Conservation (phyloP, 768 basidiomycete genomes). For the Phylloporus sp. region DNA sequence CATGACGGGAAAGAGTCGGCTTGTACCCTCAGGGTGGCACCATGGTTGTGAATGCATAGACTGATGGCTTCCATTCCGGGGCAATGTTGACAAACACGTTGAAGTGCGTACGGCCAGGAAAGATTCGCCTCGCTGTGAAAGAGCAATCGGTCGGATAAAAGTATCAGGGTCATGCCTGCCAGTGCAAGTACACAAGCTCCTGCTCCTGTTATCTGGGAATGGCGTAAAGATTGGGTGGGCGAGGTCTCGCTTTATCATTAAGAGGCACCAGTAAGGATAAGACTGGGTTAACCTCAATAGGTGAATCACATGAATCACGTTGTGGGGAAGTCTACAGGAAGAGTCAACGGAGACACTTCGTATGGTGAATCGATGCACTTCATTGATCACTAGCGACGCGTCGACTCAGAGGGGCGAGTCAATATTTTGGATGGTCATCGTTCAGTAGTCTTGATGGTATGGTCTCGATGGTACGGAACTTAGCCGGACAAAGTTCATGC, state of each 20-base stretch:
- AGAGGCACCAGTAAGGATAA: slow-evolving; percentile 18
- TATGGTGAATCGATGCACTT: slow-evolving; percentile 6
- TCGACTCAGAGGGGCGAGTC: slow-evolving; percentile 6
- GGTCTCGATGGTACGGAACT: no score
- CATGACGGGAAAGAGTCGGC: slow-evolving; percentile 44
- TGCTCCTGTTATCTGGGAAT: slow-evolving; percentile 24
- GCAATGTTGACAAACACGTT: background rate
- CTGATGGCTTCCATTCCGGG: background rate
- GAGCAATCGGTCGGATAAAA: slow-evolving; percentile 56
- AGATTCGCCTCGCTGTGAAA: slow-evolving; percentile 53
- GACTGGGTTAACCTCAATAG: background rate
- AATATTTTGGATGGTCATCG: slow-evolving; percentile 1
- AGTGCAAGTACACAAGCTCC: slow-evolving; percentile 11
- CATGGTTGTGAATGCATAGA: slow-evolving; percentile 54
- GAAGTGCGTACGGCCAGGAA: slow-evolving; percentile 28
- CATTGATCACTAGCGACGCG: background rate
- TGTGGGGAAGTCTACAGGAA: slow-evolving; percentile 11
- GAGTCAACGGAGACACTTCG: slow-evolving; percentile 8
- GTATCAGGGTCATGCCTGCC: slow-evolving; percentile 28
- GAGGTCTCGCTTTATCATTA: slow-evolving; percentile 14
- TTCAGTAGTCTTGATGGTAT: background rate
- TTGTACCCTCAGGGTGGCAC: slow-evolving; percentile 44
- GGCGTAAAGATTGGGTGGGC: slow-evolving; percentile 19
- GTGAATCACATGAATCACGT: background rate
- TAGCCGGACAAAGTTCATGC: no score